Conservation (phyloP, 352 stramenopile genomes). For the Globisporangium perplexum region DNA sequence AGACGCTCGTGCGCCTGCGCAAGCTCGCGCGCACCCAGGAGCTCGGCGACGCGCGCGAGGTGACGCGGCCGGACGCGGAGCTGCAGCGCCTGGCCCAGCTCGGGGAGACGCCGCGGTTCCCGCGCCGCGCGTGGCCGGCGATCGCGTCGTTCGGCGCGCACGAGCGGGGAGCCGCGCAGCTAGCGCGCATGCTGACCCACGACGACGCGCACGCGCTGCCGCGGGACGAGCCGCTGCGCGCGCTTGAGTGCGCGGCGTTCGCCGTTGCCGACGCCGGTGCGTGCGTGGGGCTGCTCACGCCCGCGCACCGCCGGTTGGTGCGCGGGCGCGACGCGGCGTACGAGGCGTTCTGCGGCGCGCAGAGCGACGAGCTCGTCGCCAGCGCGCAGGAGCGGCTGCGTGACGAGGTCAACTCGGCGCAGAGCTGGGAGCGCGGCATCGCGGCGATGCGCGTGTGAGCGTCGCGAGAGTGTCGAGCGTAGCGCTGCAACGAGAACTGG, state of each 20-base stretch:
- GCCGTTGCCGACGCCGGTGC: constrained; percentile 22
- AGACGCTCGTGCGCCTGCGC: constrained; percentile 63
- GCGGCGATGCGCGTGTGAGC: constrained; percentile 17
- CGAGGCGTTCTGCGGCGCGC: constrained; percentile 21
- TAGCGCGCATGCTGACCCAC: constrained; percentile 16
- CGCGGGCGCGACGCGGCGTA: constrained; percentile 36
- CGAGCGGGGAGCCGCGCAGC: constrained; percentile 19
- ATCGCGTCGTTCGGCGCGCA: constrained; percentile 43
- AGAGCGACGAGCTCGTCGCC: constrained; percentile 15
- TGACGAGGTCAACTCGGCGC: constrained; percentile 51
- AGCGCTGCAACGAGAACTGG: no score
- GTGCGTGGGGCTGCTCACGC: constrained; percentile 44
- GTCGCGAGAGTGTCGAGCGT: no score
- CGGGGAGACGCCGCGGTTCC: constrained; percentile 43
- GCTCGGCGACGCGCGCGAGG: constrained; percentile 45
- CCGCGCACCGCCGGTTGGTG: constrained; percentile 54
- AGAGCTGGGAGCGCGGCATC: constrained; percentile 46
- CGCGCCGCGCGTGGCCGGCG: constrained; percentile 35
- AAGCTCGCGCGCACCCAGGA: constrained; percentile 57
- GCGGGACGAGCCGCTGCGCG: constrained; percentile 18
- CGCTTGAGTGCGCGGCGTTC: constrained; percentile 12
- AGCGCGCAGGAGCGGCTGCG: constrained; percentile 35
- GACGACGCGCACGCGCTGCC: constrained; percentile 7
- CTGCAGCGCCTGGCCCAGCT: constrained; percentile 34
- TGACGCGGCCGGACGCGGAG: constrained; percentile 37